Evolutionary conservation across 306 rosid species (phyloP), one percentile per base, ranked within the genome.

Genomic region (Benincasa hispida): DNA sequence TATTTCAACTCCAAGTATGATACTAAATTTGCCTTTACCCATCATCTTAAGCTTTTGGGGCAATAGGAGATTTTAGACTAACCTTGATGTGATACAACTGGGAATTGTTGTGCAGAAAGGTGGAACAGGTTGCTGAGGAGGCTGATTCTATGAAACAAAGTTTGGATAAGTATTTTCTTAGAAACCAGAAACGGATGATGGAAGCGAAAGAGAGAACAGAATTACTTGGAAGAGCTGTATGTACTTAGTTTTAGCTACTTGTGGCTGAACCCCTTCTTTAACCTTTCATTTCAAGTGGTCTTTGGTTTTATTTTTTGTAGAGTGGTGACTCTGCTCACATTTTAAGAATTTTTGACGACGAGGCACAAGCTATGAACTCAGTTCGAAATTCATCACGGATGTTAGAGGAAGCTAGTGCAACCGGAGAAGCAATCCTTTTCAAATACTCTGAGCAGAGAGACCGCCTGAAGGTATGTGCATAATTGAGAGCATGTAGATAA

Each of bases 131-230:
- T 67, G 87, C 89, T 21, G 96, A 90, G 79, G 95, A 94, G 79
- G 91, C 92, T 72, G 95, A 87, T n/a, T 91, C 93, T 2, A 83
- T 91, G 82, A 90, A 78, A 77, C 87, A 82, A 28, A 82, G 96
- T 81, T 76, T 91, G 85, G 97, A 94, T 65, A 88, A 84, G 51
- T 90, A 86, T 81, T 85, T 68, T 79, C 59, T 63, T 9, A 84
- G 91, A 78, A 89, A 85, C 83, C 91, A 89, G 77, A 87, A 79
- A 77, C 84, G 89, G 74, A 61, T 50, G 75, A 80, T 22, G 32
- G 98, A 94, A 85, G 93, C 97, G 39, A 91, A 80, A 30, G 97
- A 94, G 80, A 85, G 91, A 70, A 92, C 89, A 2, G 91, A 91
- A 55, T 85, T 93, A 76, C 82, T 91, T 66, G 87, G 88, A 82